A percentile compares a stretch with the other conserved stretches of the same genome.
phyloP scores from a whole-genome alignment of 2,329 filamentous ascomycete species.

The Pyrenophora seminiperda region DNA sequence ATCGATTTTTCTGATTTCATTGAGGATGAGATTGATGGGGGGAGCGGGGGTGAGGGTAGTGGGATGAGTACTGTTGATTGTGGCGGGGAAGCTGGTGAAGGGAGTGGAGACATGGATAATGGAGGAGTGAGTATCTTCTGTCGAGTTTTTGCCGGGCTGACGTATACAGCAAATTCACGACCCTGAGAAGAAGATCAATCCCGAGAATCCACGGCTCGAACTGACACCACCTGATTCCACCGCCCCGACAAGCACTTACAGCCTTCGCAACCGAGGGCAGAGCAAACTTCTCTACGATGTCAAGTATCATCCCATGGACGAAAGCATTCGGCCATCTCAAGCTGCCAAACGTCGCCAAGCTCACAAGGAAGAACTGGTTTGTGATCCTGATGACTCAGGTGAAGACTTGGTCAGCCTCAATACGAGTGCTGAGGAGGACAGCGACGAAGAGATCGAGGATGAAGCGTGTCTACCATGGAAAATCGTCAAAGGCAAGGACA shows the following conservation, averaged over 20 bases:
- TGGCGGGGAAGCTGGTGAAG: too few species aligned
- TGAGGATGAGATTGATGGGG: neutral
- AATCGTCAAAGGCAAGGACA: conserved; percentile 13
- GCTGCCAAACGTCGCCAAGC: conserved; percentile 34
- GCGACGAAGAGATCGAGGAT: conserved; percentile 14
- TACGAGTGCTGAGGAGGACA: conserved; percentile 3
- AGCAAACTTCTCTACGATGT: conserved; percentile 37
- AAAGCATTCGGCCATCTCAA: conserved; percentile 31
- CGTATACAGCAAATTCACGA: too few species aligned
- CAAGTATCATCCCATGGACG: conserved; percentile 45
- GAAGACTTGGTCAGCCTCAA: conserved; percentile 2
- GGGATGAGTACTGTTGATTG: neutral
- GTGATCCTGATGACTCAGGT: conserved; percentile 3
- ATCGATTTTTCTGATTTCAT: neutral
- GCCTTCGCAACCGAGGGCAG: conserved; percentile 16
- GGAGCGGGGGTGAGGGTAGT: neutral
- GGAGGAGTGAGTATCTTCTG: too few species aligned
- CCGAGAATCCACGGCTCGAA: neutral
- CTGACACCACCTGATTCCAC: conserved; percentile 12
- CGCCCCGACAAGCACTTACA: conserved; percentile 14
- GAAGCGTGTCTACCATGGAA: conserved; percentile 2
- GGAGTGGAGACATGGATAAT: too few species aligned
- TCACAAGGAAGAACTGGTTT: conserved; percentile 21
- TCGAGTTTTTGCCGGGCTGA: too few species aligned
- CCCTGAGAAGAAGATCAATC: conserved; percentile 20